phyloP scores from a whole-genome alignment of 768 basidiomycete species.

The Leucosporidium creatinivorum region DNA sequence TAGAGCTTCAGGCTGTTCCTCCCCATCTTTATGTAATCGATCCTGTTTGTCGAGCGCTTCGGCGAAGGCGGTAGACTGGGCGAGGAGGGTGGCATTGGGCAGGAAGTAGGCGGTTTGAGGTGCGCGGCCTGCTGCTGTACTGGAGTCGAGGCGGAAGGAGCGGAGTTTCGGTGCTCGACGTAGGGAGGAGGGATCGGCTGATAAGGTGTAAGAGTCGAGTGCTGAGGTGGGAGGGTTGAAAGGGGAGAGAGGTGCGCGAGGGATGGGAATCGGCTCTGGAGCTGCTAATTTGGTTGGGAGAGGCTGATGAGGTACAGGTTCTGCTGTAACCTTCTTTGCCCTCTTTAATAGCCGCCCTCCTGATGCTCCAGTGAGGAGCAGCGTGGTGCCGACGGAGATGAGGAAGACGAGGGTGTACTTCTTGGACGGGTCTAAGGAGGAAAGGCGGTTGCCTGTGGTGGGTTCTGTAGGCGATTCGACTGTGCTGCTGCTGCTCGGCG shows the following conservation, averaged over 20 bases:
- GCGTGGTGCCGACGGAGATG: constrained; percentile 29
- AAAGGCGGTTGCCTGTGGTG: background rate
- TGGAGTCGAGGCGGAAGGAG: constrained; percentile 6
- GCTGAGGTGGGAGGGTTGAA: too few relatives aligned
- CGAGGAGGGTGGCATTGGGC: constrained; percentile 18
- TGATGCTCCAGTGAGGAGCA: constrained; percentile 30
- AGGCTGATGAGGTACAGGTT: background rate
- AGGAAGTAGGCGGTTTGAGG: constrained; percentile 22
- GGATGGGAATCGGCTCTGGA: background rate
- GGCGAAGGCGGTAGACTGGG: constrained; percentile 12
- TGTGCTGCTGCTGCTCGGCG: too few relatives aligned
- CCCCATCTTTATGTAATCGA: constrained; percentile 27
- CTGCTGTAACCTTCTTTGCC: background rate
- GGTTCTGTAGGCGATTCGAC: too few relatives aligned
- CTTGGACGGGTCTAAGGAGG: constrained; percentile 12
- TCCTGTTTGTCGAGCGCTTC: constrained; percentile 13
- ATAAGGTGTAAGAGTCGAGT: background rate
- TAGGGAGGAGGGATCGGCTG: background rate
- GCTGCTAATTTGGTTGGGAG: background rate
- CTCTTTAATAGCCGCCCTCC: constrained; percentile 27
- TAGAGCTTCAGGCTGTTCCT: background rate
- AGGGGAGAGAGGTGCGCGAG: background rate
- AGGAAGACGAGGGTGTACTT: constrained; percentile 33
- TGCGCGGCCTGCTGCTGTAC: background rate
- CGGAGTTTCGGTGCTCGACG: too few relatives aligned